These are phyloP conservation scores for Tuber brumale DNA, from an alignment of 495 filamentous ascomycete genomes.

Conservation along the genomic window DNA sequence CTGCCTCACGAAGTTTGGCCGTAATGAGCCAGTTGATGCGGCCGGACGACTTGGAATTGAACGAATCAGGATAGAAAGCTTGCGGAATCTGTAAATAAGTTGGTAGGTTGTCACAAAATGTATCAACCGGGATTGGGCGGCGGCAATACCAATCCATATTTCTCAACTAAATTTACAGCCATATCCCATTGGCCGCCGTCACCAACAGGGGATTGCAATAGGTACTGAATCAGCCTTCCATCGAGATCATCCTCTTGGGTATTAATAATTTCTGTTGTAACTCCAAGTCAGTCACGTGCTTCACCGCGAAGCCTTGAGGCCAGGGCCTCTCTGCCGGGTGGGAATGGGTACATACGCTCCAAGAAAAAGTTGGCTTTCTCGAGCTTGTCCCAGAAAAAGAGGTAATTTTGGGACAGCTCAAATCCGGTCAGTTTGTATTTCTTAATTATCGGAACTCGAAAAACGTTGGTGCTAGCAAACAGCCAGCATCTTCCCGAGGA, in stretches of 20 bases:
- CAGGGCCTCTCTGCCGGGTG: neutral
- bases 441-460: conserved; percentile 76
- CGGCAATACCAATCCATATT: conserved; percentile 62
- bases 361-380: conserved; percentile 88
- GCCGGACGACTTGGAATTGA: conserved; percentile 61
- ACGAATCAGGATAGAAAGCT: conserved; percentile 69
- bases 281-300: neutral
- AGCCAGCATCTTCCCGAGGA: conserved; percentile 80
- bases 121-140: neutral
- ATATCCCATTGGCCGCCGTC: conserved; percentile 94
- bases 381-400: conserved; percentile 94
- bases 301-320: neutral
- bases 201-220: conserved; percentile 59
- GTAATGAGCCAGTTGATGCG: conserved; percentile 69
- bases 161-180: conserved; percentile 75
- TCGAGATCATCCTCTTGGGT: conserved; percentile 63
- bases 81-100: conserved; percentile 55
- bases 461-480: conserved; percentile 80
- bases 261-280: conserved; percentile 54
- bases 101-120: conserved; percentile 3
- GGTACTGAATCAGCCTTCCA: conserved; percentile 58
- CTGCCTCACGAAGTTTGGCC: conserved; percentile 80
- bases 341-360: conserved; percentile 47
- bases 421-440: conserved; percentile 68
- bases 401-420: conserved; percentile 76